Evolutionary conservation across 768 basidiomycete genomes (phyloP), one percentile per base, ranked within the genome.

Genomic region (Xerocomus spinulosus): DNA sequence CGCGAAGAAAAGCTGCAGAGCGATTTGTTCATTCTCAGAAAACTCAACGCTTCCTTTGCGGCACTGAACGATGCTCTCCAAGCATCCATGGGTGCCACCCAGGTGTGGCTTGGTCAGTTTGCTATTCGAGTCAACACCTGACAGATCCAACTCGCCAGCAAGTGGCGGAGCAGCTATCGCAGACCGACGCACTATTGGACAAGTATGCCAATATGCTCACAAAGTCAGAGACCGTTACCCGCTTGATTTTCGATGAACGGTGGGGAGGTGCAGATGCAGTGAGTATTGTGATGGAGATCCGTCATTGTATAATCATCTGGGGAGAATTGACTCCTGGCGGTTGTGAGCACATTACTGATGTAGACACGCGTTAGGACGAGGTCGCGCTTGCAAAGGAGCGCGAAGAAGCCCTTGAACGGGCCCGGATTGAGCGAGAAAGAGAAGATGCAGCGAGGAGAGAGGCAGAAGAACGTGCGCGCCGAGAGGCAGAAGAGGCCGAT

Each of bases 221-320:
- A 5, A 82, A 79, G 61, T 85, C 87, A 2, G 87, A 89, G 63
- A 75, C 79, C 13, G 74, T 79, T 51, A 70, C 85, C 3, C 77
- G 77, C 25, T 65, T 90, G 48, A 79, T 91, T 15, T 81, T 89
- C 51, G 87, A 91, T 60, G 83, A 87, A 51, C 69, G 78, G 49
- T 91, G 85, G 85, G 69, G 77, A 45, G 88, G 88, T 2, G 85
- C 81, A 32, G 83, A 85, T 51, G 79, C 73, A 36, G 88, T 87
- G 59, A 69, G 80, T 70, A 18, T n/a, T n/a, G n/a, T n/a, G n/a
- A n/a, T n/a, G n/a, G n/a, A n/a, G n/a, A n/a, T n/a, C n/a, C n/a
- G n/a, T n/a, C n/a, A n/a, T n/a, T n/a, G n/a, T n/a, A n/a, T n/a
- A n/a, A n/a, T 44, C 25, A 37, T 30, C 20, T 30, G 10, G 7